These are phyloP conservation scores for Neoarthrinium moseri DNA, from an alignment of 2,329 filamentous ascomycete species.

Conservation along the genomic window DNA sequence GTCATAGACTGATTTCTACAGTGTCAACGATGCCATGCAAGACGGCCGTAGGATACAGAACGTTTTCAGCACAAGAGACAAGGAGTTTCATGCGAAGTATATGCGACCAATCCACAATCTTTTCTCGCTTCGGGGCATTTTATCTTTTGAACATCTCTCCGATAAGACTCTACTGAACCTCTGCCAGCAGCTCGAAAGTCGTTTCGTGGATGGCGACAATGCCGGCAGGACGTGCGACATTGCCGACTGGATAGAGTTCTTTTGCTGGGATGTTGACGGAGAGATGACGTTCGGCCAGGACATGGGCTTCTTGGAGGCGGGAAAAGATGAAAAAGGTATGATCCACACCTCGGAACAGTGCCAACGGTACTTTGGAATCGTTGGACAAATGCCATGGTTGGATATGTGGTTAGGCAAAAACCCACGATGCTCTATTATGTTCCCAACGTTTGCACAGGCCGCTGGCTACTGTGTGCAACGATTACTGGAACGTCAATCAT, in stretches of 20 bases:
- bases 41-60: background rate
- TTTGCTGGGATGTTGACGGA: conserved; percentile 41
- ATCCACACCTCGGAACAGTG: conserved; percentile 29
- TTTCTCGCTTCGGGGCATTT: conserved; percentile 28
- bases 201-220: conserved; percentile 26
- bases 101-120: conserved; percentile 31
- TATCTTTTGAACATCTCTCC: conserved; percentile 28
- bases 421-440: conserved; percentile 5
- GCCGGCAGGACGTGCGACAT: conserved; percentile 28
- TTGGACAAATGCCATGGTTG: conserved; percentile 29
- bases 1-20: background rate
- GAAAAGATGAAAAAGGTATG: conserved; percentile 35
- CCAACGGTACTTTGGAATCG: conserved; percentile 29
- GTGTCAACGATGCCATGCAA: background rate
- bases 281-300: conserved; percentile 38
- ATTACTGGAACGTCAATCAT: background rate
- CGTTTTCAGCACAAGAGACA: background rate
- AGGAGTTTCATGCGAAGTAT: background rate
- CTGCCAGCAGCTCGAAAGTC: conserved; percentile 22
- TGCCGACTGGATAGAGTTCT: conserved; percentile 39
- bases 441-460: conserved; percentile 15
- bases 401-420: conserved; percentile 38
- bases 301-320: conserved; percentile 39
- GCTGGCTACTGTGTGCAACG: conserved; percentile 13
- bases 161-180: conserved; percentile 13